Evolutionary conservation across 129 eudicot genomes (phyloP).

Genomic region (Chrysanthemum lavandulifolium): DNA sequence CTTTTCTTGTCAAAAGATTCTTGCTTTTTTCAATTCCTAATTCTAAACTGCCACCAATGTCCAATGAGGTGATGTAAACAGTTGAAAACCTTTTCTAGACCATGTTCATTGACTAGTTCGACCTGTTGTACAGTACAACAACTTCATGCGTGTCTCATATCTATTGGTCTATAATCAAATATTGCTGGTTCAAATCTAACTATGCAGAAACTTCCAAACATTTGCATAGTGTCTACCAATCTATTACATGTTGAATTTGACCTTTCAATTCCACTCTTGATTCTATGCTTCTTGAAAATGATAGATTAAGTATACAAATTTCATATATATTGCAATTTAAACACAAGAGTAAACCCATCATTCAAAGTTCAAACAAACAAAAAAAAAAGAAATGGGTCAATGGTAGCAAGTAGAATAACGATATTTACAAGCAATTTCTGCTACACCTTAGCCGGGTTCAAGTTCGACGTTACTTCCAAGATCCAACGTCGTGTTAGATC

Average conservation of each 20-base stretch:
- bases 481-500: slow-evolving; percentile 24
- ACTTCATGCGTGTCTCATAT: slow-evolving; percentile 18
- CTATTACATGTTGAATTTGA: slow-evolving; percentile 17
- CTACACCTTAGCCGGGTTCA: slow-evolving; percentile 1
- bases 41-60: slow-evolving; percentile 24
- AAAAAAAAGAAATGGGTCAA: not conserved
- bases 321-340: not conserved
- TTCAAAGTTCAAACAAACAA: not conserved
- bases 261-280: slow-evolving; percentile 16
- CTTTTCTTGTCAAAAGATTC: slow-evolving; percentile 42
- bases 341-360: slow-evolving; percentile 4
- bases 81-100: slow-evolving; percentile 6
- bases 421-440: slow-evolving; percentile 22
- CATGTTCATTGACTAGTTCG: slow-evolving; percentile 11
- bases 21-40: slow-evolving; percentile 26
- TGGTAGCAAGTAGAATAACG: not conserved
- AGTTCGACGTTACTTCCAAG: slow-evolving; percentile 7
- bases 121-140: slow-evolving; percentile 32
- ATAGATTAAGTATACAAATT: not conserved
- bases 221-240: slow-evolving; percentile 11
- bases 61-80: not conserved
- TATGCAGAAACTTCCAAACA: slow-evolving; percentile 23
- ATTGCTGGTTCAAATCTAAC: slow-evolving; percentile 32
- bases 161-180: slow-evolving; percentile 1
- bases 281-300: slow-evolving; percentile 16